Percentiles rank a stretch among this genome's conserved stretches.
Evolutionary conservation across 208 protist species (phyloP).

Genomic region (Phytomonas francai): DNA sequence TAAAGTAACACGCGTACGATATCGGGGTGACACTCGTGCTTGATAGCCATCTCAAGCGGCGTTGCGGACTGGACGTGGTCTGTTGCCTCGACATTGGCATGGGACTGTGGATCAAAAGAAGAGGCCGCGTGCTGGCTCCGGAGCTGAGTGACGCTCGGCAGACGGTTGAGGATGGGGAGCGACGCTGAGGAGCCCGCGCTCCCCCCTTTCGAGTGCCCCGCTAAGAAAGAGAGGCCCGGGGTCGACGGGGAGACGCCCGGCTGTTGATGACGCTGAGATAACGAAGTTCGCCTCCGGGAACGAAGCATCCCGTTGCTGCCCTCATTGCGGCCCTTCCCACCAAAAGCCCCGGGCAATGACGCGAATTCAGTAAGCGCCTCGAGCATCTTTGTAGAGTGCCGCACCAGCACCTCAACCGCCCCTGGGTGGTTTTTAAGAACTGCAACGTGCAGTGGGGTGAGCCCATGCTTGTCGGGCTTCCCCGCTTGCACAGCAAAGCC

Average conservation of each 20-base stretch:
- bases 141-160: too few species aligned
- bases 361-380: background rate
- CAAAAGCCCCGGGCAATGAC: background rate
- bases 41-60: constrained; percentile 66
- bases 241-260: background rate
- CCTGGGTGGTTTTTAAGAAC: constrained; percentile 31
- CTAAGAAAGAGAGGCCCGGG: too few species aligned
- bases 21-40: constrained; percentile 10
- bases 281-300: background rate
- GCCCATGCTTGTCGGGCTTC: constrained; percentile 40
- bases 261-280: background rate
- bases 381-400: constrained; percentile 25
- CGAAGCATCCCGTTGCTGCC: background rate
- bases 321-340: background rate
- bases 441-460: constrained; percentile 69
- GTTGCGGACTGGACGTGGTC: constrained; percentile 30
- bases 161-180: too few species aligned
- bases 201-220: too few species aligned
- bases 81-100: constrained; percentile 56
- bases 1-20: constrained; percentile 39
- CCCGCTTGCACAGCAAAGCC: constrained; percentile 21
- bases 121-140: too few species aligned
- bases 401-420: constrained; percentile 50
- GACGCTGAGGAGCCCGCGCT: too few species aligned
- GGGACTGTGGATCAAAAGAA: background rate